A percentile compares a stretch with the other conserved stretches of the same genome.
phyloP scores from a whole-genome alignment of 345 rosid genomes.

The Erysimum cheiranthoides region DNA sequence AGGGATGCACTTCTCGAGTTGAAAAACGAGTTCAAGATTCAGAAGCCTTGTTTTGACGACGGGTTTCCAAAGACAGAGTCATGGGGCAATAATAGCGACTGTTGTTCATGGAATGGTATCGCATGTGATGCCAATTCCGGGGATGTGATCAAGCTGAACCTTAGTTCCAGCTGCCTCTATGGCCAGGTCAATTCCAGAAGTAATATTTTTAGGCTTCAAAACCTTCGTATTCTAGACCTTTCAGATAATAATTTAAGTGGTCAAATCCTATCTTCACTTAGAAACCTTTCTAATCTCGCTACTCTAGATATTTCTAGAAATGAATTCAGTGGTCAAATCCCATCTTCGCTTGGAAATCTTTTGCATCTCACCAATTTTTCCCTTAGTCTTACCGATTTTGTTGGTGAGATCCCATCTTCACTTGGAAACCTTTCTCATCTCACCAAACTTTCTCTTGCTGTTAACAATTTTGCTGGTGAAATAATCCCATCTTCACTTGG shows the following conservation, averaged over 20 bases:
- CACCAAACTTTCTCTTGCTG: neutral
- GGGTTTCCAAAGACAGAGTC: neutral
- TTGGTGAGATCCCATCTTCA: neutral
- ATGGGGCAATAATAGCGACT: neutral
- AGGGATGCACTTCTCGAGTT: conserved; percentile 10
- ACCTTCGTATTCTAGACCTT: neutral
- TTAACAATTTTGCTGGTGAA: neutral
- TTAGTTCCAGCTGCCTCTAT: neutral
- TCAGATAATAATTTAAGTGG: neutral
- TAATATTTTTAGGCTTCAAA: neutral
- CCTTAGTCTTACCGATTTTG: neutral
- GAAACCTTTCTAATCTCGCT: neutral
- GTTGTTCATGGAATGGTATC: conserved; percentile 2
- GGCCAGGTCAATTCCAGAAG: neutral
- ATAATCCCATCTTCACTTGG: neutral
- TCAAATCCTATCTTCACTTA: neutral
- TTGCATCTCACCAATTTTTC: neutral
- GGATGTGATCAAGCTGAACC: neutral
- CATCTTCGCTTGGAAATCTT: neutral
- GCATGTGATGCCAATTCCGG: neutral
- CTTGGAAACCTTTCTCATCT: neutral
- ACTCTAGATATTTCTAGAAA: neutral
- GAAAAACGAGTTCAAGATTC: neutral
- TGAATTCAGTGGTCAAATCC: neutral
- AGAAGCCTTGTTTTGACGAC: neutral